These are phyloP conservation scores for Sugiyamaella neomexicana DNA, from an alignment of 1,139 yeast species.

Conservation along the genomic window DNA sequence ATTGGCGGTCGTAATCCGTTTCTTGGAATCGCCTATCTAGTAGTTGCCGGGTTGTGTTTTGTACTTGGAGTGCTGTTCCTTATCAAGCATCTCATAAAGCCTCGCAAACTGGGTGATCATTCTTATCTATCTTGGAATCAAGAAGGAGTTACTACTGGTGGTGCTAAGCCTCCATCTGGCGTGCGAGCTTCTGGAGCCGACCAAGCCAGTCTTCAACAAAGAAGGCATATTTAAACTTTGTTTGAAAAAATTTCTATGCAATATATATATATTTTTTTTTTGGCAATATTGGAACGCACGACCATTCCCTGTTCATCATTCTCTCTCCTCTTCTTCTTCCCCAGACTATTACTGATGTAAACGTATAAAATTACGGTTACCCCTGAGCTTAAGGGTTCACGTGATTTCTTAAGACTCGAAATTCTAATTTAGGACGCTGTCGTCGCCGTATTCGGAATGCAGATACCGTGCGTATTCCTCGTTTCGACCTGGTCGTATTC, in stretches of 20 bases:
- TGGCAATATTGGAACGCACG: too few species aligned
- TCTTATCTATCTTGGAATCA: conserved; percentile 73
- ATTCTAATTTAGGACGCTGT: conserved; percentile 1
- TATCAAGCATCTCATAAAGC: conserved; percentile 60
- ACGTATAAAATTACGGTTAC: too few species aligned
- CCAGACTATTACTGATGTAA: too few species aligned
- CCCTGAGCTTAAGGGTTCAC: background rate
- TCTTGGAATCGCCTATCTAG: conserved; percentile 86
- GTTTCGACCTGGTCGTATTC: conserved; percentile 13
- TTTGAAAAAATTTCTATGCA: conserved; percentile 1
- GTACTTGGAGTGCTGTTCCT: conserved; percentile 59
- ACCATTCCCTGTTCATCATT: too few species aligned
- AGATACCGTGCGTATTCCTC: conserved; percentile 8
- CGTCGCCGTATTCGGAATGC: background rate
- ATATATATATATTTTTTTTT: conserved; percentile 3
- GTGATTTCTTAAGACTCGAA: too few species aligned
- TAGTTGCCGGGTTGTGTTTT: conserved; percentile 86
- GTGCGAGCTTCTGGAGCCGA: conserved; percentile 10
- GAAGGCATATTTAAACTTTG: conserved; percentile 14
- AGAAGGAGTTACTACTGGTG: conserved; percentile 24
- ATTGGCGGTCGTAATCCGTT: conserved; percentile 90
- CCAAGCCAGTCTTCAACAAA: conserved; percentile 12
- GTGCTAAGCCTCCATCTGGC: background rate
- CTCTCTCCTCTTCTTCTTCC: too few species aligned
- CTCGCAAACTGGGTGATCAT: conserved; percentile 75